A percentile compares a stretch with the other conserved stretches of the same genome.
Conservation (phyloP, 2,329 filamentous ascomycete genomes). For the Coniochaeta pulveracea region DNA sequence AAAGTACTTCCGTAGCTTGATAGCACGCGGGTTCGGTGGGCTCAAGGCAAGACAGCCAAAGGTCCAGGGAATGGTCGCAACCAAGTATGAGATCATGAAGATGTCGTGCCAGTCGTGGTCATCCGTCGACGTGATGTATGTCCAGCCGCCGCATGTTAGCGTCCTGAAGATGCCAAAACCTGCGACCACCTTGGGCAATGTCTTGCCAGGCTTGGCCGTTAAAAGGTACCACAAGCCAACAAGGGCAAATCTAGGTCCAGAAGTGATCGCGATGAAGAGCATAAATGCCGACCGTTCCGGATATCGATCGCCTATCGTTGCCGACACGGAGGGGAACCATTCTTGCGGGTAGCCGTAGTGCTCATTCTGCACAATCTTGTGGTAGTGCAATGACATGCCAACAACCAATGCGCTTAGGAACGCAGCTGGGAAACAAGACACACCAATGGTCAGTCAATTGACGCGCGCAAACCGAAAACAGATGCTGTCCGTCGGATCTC, state of each 20-base stretch:
- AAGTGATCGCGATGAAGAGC: slow-evolving; percentile 93
- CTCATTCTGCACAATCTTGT: slow-evolving; percentile 97
- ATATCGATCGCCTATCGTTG: slow-evolving; percentile 94
- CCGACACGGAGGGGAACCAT: slow-evolving; percentile 94
- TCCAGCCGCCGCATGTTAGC: slow-evolving; percentile 93
- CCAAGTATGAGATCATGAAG: slow-evolving; percentile 97
- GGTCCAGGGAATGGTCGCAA: slow-evolving; percentile 93
- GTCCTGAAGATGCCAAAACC: slow-evolving; percentile 77
- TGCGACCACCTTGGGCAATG: slow-evolving; percentile 71
- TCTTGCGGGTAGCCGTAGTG: slow-evolving; percentile 89
- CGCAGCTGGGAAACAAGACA: slow-evolving; percentile 41
- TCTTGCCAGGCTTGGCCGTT: slow-evolving; percentile 62
- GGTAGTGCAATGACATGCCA: slow-evolving; percentile 74
- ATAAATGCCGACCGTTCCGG: slow-evolving; percentile 96
- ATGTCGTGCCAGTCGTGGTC: slow-evolving; percentile 98
- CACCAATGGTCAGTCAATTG: slow-evolving; percentile 6
- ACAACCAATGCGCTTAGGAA: slow-evolving; percentile 80
- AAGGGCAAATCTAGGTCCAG: slow-evolving; percentile 81
- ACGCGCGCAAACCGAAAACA: background rate
- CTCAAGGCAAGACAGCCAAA: slow-evolving; percentile 80
- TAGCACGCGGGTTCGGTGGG: slow-evolving; percentile 68
- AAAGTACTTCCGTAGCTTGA: slow-evolving; percentile 82
- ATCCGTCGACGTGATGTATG: slow-evolving; percentile 95
- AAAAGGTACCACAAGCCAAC: slow-evolving; percentile 88
- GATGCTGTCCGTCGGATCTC: too few relatives aligned